Conservation (phyloP, 371 early-diverging fungal species). For the Globomyces sp. region DNA sequence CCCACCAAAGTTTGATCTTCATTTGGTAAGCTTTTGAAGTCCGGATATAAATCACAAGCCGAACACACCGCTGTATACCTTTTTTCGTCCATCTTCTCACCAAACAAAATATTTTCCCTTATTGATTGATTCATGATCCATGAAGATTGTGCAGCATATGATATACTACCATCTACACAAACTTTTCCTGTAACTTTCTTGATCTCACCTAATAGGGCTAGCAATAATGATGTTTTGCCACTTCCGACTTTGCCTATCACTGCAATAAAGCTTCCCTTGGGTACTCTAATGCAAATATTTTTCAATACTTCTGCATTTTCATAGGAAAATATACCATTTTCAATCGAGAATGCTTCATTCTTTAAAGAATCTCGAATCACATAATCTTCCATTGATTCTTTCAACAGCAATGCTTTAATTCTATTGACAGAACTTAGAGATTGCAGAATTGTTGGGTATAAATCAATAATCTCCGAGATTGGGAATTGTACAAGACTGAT, state of each 20-base stretch:
- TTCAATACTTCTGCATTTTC: too few relatives aligned
- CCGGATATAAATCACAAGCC: conserved; percentile 61
- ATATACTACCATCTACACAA: conserved; percentile 65
- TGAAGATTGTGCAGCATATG: conserved; percentile 80
- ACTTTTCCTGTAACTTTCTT: conserved; percentile 28
- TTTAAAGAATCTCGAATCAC: too few relatives aligned
- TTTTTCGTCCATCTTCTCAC: conserved; percentile 1
- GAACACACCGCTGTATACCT: conserved; percentile 16
- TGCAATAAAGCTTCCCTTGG: conserved; percentile 23
- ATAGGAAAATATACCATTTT: too few relatives aligned
- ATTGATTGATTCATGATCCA: conserved; percentile 88
- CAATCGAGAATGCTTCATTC: too few relatives aligned
- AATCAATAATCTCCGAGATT: too few relatives aligned
- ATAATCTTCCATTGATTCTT: too few relatives aligned
- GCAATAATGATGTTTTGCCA: conserved; percentile 53
- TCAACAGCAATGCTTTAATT: too few relatives aligned
- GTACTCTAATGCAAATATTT: too few relatives aligned
- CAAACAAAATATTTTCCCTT: conserved; percentile 78
- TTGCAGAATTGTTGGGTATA: too few relatives aligned
- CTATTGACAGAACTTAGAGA: too few relatives aligned
- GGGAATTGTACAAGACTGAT: too few relatives aligned
- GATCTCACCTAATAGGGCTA: conserved; percentile 53
- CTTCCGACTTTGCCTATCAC: conserved; percentile 52
- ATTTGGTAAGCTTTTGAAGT: conserved; percentile 68
- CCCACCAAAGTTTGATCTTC: conserved; percentile 84